A percentile compares a stretch with the other conserved stretches of the same genome.
phyloP scores from a whole-genome alignment of 1,139 yeast species.

The Debaryomyces nepalensis region DNA sequence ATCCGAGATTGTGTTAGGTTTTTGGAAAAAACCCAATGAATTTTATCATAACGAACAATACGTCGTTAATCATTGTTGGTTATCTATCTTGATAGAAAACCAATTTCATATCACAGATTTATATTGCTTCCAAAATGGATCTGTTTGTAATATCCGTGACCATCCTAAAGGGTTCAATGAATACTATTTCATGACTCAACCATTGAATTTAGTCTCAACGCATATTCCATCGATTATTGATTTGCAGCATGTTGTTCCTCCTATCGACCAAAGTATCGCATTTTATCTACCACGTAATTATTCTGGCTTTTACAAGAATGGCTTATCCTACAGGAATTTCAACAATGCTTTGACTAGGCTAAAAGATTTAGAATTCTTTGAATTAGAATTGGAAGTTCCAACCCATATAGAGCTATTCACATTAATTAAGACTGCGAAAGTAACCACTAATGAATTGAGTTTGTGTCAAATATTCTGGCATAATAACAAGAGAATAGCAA shows the following conservation, averaged over 20 bases:
- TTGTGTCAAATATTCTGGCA: constrained; percentile 79
- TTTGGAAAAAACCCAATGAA: constrained; percentile 77
- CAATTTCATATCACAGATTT: constrained; percentile 80
- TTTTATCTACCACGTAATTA: constrained; percentile 82
- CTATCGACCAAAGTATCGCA: constrained; percentile 77
- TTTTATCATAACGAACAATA: constrained; percentile 56
- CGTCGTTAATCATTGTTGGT: constrained; percentile 86
- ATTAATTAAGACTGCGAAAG: constrained; percentile 55
- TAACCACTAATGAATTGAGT: constrained; percentile 57
- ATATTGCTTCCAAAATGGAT: constrained; percentile 40
- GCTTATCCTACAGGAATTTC: constrained; percentile 64
- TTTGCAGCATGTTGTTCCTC: constrained; percentile 86
- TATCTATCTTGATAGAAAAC: constrained; percentile 72
- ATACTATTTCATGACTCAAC: constrained; percentile 79
- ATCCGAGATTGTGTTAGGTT: constrained; percentile 80
- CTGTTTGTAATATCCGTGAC: constrained; percentile 40
- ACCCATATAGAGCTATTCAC: constrained; percentile 66
- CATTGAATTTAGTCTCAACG: constrained; percentile 74
- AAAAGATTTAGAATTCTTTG: constrained; percentile 76
- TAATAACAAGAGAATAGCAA: constrained; percentile 65
- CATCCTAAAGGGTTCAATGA: constrained; percentile 39
- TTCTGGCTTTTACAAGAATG: constrained; percentile 72
- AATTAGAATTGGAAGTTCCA: constrained; percentile 75
- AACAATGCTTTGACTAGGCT: constrained; percentile 78
- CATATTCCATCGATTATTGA: constrained; percentile 82